Percentiles rank a stretch among this genome's conserved stretches.
Evolutionary conservation across 2,329 filamentous ascomycete genomes (phyloP).

Genomic region (Cladophialophora immunda): DNA sequence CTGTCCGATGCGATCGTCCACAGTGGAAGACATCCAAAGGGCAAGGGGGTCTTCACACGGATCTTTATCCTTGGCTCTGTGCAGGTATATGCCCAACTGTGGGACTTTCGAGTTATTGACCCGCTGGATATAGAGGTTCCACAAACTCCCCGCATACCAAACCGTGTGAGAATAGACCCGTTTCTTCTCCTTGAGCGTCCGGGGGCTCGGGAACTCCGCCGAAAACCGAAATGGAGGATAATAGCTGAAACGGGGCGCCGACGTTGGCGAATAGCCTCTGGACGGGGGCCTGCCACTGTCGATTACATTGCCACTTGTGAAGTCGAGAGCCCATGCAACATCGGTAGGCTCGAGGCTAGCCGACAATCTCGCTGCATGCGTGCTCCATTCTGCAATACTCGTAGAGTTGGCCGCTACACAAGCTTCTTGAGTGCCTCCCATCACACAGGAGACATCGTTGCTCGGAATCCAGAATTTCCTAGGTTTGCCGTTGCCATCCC

Average conservation of each 20-base stretch:
- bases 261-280: slow-evolving; percentile 30
- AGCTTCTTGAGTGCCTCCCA: slow-evolving; percentile 63
- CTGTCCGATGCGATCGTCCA: slow-evolving; percentile 63
- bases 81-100: slow-evolving; percentile 67
- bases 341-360: slow-evolving; percentile 63
- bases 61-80: slow-evolving; percentile 66
- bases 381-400: slow-evolving; percentile 49
- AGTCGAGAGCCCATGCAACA: slow-evolving; percentile 65
- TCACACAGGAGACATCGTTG: slow-evolving; percentile 64
- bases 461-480: slow-evolving; percentile 67
- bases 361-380: slow-evolving; percentile 53
- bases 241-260: slow-evolving; percentile 56
- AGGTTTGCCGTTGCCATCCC: slow-evolving; percentile 63
- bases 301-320: slow-evolving; percentile 56
- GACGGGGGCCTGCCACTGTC: slow-evolving; percentile 39
- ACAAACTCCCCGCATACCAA: slow-evolving; percentile 66
- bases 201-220: slow-evolving; percentile 65
- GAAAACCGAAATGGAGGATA: slow-evolving; percentile 68
- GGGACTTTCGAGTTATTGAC: slow-evolving; percentile 63
- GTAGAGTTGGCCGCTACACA: slow-evolving; percentile 57
- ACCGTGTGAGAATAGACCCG: slow-evolving; percentile 67
- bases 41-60: slow-evolving; percentile 49
- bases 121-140: slow-evolving; percentile 71
- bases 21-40: slow-evolving; percentile 52
- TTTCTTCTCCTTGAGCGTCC: slow-evolving; percentile 66